Percentiles rank a stretch among this genome's conserved stretches.
These are phyloP conservation scores for Ceratocystis harringtonii DNA, from an alignment of 2,329 filamentous ascomycete genomes.

Conservation along the genomic window DNA sequence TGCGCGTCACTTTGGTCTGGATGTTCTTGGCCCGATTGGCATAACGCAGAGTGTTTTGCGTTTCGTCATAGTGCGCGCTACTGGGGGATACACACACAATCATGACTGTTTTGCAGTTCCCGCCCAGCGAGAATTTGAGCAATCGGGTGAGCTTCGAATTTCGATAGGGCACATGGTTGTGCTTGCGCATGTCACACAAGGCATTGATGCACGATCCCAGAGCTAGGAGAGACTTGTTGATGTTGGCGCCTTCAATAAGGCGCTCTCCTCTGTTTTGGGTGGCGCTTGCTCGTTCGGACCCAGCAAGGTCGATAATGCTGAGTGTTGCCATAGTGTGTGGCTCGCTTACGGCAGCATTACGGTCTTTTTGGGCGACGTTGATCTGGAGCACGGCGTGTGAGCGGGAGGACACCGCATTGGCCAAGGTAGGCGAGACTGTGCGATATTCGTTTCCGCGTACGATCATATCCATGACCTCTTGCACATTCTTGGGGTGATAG, in stretches of 20 bases:
- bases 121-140: slow-evolving; percentile 90
- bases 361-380: slow-evolving; percentile 85
- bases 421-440: slow-evolving; percentile 91
- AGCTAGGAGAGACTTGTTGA: slow-evolving; percentile 94
- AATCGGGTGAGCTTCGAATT: slow-evolving; percentile 94
- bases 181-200: slow-evolving; percentile 80
- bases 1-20: slow-evolving; percentile 97
- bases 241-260: slow-evolving; percentile 87
- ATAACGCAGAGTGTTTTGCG: slow-evolving; percentile 92
- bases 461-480: slow-evolving; percentile 99
- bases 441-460: slow-evolving; percentile 85
- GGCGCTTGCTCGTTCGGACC: slow-evolving; percentile 86
- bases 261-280: slow-evolving; percentile 93
- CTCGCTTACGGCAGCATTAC: slow-evolving; percentile 82
- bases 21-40: slow-evolving; percentile 98
- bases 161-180: slow-evolving; percentile 88
- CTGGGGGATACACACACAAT: slow-evolving; percentile 97
- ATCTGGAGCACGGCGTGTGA: slow-evolving; percentile 96
- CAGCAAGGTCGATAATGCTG: slow-evolving; percentile 94
- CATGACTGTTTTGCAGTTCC: slow-evolving; percentile 99
- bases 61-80: slow-evolving; percentile 93
- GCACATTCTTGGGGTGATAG: slow-evolving; percentile 76
- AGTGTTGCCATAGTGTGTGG: slow-evolving; percentile 96
- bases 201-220: slow-evolving; percentile 97
- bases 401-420: slow-evolving; percentile 91